A percentile compares a stretch with the other conserved stretches of the same genome.
phyloP scores from a whole-genome alignment of 2,329 filamentous ascomycete species.

The Botrytis hyacinthi region DNA sequence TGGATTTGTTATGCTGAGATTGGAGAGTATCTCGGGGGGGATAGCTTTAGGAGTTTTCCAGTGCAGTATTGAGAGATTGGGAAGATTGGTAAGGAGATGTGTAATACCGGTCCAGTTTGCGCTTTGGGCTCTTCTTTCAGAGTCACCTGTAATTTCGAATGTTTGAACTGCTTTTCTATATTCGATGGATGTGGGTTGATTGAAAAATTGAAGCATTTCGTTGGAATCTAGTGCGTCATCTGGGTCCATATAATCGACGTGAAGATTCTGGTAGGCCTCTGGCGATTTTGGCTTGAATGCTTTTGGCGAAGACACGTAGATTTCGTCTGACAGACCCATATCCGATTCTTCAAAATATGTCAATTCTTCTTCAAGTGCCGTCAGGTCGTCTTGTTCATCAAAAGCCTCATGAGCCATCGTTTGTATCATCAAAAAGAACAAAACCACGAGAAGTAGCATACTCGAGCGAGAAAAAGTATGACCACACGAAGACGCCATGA shows the following conservation, averaged over 20 bases:
- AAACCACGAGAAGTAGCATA: not conserved
- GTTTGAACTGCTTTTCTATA: not conserved
- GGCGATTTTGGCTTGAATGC: not conserved
- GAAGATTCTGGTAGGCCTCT: not conserved
- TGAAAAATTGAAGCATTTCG: not conserved
- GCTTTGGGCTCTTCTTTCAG: not conserved
- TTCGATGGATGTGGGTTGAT: not conserved
- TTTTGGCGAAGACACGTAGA: not conserved
- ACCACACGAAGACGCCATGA: not conserved
- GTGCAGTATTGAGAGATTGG: not conserved
- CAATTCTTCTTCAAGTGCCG: not conserved
- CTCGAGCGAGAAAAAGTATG: not conserved
- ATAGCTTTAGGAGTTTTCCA: not conserved
- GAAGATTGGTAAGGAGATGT: not conserved
- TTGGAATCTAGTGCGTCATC: not conserved
- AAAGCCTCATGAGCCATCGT: not conserved
- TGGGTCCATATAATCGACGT: not conserved
- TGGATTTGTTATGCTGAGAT: not conserved
- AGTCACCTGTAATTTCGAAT: not conserved
- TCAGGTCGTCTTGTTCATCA: not conserved
- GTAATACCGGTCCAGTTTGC: not conserved
- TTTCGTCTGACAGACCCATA: not conserved
- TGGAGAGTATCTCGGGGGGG: not conserved
- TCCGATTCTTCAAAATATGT: not conserved
- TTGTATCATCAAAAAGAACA: not conserved